Conservation (phyloP, 257 asterid species). For the Solanum chmielewskii region DNA sequence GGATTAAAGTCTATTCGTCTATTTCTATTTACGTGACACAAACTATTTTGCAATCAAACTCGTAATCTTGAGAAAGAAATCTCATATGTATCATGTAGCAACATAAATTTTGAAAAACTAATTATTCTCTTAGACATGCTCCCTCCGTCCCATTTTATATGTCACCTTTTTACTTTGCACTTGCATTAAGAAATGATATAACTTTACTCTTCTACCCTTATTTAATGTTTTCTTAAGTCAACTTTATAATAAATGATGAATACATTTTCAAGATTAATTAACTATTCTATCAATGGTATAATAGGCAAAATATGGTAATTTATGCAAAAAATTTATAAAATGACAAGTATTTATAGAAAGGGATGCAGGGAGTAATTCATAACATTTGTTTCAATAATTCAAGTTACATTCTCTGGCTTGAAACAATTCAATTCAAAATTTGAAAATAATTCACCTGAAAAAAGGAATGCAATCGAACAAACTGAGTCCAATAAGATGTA, state of each 20-base stretch:
- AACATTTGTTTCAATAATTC: background rate
- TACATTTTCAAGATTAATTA: no score
- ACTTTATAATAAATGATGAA: no score
- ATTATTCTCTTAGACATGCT: background rate
- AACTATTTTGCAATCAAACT: background rate
- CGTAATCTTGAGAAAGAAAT: background rate
- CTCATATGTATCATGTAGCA: background rate
- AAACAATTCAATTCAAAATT: background rate
- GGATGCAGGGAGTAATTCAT: background rate
- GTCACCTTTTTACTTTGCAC: no score
- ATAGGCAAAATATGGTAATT: no score
- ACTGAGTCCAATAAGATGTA: background rate
- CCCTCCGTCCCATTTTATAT: no score
- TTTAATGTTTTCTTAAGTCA: no score
- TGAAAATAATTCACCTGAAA: background rate
- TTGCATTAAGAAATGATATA: no score
- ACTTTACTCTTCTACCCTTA: no score
- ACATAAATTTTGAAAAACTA: background rate
- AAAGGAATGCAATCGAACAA: background rate
- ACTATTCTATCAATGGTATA: no score
- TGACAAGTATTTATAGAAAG: no score
- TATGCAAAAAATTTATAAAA: no score
- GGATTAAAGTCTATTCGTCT: background rate
- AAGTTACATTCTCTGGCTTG: background rate
- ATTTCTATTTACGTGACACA: background rate